Evolutionary conservation across 2,329 filamentous ascomycete genomes (phyloP).

Genomic region (Neocatenulostroma microsporum): DNA sequence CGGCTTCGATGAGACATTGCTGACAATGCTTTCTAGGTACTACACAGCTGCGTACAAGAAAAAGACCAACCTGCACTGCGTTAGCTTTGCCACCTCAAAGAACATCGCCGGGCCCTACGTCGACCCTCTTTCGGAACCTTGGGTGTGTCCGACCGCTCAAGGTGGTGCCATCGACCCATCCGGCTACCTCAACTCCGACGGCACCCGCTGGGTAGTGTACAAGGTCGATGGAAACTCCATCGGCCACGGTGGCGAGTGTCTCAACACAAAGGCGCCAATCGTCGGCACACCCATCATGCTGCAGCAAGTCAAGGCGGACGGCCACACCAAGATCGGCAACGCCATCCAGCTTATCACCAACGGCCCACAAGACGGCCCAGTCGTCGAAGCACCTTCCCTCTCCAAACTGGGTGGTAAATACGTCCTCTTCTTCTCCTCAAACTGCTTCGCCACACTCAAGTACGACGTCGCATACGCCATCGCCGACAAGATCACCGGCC

Average conservation of each 20-base stretch:
- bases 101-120: slow-evolving; percentile 23
- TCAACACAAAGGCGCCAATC: slow-evolving; percentile 20
- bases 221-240: slow-evolving; percentile 27
- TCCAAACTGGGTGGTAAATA: slow-evolving; percentile 23
- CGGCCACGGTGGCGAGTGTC: slow-evolving; percentile 21
- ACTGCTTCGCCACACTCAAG: slow-evolving; percentile 22
- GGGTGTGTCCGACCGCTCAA: slow-evolving; percentile 19
- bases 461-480: slow-evolving; percentile 27
- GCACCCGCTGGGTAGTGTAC: slow-evolving; percentile 22
- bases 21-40: too few relatives aligned
- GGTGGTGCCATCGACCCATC: slow-evolving; percentile 25
- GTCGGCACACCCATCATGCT: slow-evolving; percentile 24
- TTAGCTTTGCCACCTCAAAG: slow-evolving; percentile 20
- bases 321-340: slow-evolving; percentile 18
- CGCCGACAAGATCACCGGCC: slow-evolving; percentile 18
- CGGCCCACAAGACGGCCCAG: slow-evolving; percentile 22
- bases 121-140: slow-evolving; percentile 17
- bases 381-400: slow-evolving; percentile 27
- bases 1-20: too few relatives aligned
- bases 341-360: slow-evolving; percentile 22
- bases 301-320: slow-evolving; percentile 21
- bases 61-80: slow-evolving; percentile 16
- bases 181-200: slow-evolving; percentile 18
- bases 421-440: slow-evolving; percentile 25
- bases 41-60: slow-evolving; percentile 15